Percentiles rank a stretch among this genome's conserved stretches.
phyloP scores from a whole-genome alignment of 805 yeast genomes.

The Metschnikowia similis region DNA sequence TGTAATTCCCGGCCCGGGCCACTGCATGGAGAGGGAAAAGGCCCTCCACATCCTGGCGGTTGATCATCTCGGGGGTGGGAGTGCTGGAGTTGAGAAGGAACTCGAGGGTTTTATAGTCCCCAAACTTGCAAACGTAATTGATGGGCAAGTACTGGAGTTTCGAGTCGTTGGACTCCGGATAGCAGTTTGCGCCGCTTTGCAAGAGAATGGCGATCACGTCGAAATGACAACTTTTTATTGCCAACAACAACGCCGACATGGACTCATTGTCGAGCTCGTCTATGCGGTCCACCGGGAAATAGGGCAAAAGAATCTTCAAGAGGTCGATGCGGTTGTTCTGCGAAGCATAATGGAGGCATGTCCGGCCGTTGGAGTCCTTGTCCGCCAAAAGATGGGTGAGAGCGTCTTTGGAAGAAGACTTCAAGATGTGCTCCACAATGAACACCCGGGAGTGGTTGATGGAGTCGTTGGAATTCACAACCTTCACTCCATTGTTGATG shows the following conservation, averaged over 20 bases:
- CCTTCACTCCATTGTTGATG: constrained; percentile 42
- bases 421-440: constrained; percentile 32
- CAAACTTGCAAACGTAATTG: constrained; percentile 84
- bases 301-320: constrained; percentile 38
- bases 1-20: constrained; percentile 75
- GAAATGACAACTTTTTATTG: constrained; percentile 66
- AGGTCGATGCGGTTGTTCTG: constrained; percentile 47
- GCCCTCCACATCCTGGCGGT: constrained; percentile 81
- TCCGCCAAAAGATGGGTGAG: constrained; percentile 23
- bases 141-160: constrained; percentile 69
- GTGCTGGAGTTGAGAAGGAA: constrained; percentile 46
- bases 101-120: constrained; percentile 67
- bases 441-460: constrained; percentile 36
- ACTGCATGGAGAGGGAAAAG: constrained; percentile 82
- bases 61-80: constrained; percentile 24
- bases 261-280: constrained; percentile 66
- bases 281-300: constrained; percentile 32
- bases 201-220: constrained; percentile 33
- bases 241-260: constrained; percentile 75
- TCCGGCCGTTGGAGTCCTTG: constrained; percentile 68
- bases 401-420: constrained; percentile 16
- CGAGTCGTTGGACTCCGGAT: constrained; percentile 43
- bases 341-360: constrained; percentile 85
- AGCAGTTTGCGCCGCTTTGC: constrained; percentile 32
- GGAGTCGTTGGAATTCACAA: constrained; percentile 33